Base-by-base conservation (phyloP, 1,284 basidiomycete species). In the Apiotrichum sp. region DNA sequence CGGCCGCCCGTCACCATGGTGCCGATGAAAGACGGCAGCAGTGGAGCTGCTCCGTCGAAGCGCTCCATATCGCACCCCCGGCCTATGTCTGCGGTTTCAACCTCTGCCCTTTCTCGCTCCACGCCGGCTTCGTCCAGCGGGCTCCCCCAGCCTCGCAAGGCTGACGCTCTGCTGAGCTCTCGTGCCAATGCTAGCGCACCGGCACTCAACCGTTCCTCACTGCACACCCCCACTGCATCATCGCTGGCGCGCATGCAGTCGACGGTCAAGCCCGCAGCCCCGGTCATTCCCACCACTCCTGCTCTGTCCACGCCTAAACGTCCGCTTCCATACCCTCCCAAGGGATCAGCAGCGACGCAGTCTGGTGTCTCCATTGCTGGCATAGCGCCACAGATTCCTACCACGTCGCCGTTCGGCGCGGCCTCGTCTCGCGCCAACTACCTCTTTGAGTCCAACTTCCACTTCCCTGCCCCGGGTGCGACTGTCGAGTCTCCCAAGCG, bases 181-280 rank as follows among this genome's bases (percentile, higher is more conserved):
- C 32, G 16, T 42, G 46, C 33, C 52, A 50, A 8, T 47, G 41
- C 49, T 1, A 29, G 11, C 9, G 16, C 47, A 2, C 41, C 32
- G 8, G 22, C 14, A 13, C 14, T 34, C 7, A 35, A 43, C n/a
- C 36, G 10, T 2, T 55, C 70, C 4, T 69, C 67, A 16, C 57
- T 73, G 8, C 63, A 65, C 35, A 48, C 65, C 4, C 71, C 72
- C 0, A 74, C 72, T 4, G 70, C 69, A 0, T 65, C 69, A 16
- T 72, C 70, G 4, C 49, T 68, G 0, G 72, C 72, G 1, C 57
- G 72, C 34, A 72, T 71, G 69, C 71, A 74, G 57, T 69, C 72
- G 31, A 74, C 70, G 8, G 63, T 74, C 48, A 68, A 63, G 57
- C 72, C 71, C 3, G 22, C 22, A 22, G 22, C 22, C 22, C 59